Base-by-base conservation (phyloP, 345 rosid genomes). In the Hibiscus syriacus region DNA sequence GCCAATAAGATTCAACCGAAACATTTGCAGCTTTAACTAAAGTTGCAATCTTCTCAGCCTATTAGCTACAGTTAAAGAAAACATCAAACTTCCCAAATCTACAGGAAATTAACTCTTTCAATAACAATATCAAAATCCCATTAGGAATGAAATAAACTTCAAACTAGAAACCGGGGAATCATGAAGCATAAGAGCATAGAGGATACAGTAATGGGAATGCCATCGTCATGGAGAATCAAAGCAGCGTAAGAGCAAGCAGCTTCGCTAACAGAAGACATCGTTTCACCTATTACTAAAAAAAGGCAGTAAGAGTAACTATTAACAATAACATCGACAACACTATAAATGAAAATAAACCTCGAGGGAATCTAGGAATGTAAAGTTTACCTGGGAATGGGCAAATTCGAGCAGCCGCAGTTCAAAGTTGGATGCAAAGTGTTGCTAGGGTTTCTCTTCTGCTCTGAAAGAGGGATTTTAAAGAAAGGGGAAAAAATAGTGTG, bases 11-110 rank as follows among this genome's bases (percentile, higher is more conserved):
- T 67, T 92, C 98, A 25, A 84, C 57, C 0, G 2, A 0, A 1
- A 87, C 80, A 62, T 84, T 81, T 27, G 98, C 96, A 2, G 94
- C 70, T 55, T 87, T 84, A 6, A 88, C 82, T 67, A 92, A 6
- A 1, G 79, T 49, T 0, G 87, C 64, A 27, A 92, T 90, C 80
- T 92, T 92, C 75, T 92, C 98, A 6, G 88, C 82, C 96, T 92
- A 68, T 45, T 50, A 30, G 43, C 58, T 26, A 52, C 3, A 34
- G 64, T 67, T 10, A 64, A 65, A 20, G 75, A 16, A 34, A 70
- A 19, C 30, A 29, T 6, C 23, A 32, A 23, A 17, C 50, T 45
- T 53, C n/a, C 36, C 36, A 19, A 25, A 48, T 16, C 8, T 16
- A 26, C 23, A 8, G 4, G 1, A 5, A 45, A 43, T 6, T 32